Evolutionary conservation across 352 stramenopile genomes (phyloP).

Genomic region (Pythium pectinolyticum): DNA sequence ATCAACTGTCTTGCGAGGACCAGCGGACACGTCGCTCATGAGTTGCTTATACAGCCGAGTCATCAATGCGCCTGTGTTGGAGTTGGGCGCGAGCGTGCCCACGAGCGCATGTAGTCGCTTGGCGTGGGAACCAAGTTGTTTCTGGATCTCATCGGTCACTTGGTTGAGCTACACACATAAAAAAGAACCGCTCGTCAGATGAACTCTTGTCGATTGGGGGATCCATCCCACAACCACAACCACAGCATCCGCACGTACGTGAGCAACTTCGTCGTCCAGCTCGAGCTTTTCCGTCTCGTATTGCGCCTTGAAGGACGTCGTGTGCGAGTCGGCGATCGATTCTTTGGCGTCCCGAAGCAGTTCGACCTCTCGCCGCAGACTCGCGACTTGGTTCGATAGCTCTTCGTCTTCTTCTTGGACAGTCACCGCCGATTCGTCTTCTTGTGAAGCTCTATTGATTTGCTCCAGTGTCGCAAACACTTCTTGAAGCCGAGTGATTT

Average conservation of each 20-base stretch:
- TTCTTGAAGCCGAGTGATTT: constrained; percentile 55
- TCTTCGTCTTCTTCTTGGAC: constrained; percentile 36
- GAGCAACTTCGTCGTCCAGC: constrained; percentile 55
- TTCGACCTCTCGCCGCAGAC: constrained; percentile 60
- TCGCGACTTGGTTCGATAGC: constrained; percentile 44
- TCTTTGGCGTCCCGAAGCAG: constrained; percentile 54
- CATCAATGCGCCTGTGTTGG: constrained; percentile 71
- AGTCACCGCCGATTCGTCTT: constrained; percentile 23
- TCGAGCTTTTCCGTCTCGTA: constrained; percentile 64
- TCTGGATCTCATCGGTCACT: constrained; percentile 45
- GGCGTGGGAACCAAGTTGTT: constrained; percentile 57
- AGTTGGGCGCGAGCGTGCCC: constrained; percentile 53
- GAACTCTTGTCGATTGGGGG: no score
- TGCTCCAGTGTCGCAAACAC: constrained; percentile 43
- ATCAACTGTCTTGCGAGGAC: constrained; percentile 57
- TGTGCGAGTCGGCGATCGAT: constrained; percentile 23
- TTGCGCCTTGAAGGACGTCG: constrained; percentile 60
- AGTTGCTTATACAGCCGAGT: constrained; percentile 74
- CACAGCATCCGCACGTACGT: constrained; percentile 37
- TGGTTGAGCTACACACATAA: constrained; percentile 40
- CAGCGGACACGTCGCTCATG: constrained; percentile 22
- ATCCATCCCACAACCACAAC: no score
- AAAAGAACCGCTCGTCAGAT: no score
- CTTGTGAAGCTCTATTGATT: constrained; percentile 16
- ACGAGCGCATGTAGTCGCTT: constrained; percentile 65